Evolutionary conservation across 768 basidiomycete genomes (phyloP).

Genomic region (Tricholoma furcatifolium): DNA sequence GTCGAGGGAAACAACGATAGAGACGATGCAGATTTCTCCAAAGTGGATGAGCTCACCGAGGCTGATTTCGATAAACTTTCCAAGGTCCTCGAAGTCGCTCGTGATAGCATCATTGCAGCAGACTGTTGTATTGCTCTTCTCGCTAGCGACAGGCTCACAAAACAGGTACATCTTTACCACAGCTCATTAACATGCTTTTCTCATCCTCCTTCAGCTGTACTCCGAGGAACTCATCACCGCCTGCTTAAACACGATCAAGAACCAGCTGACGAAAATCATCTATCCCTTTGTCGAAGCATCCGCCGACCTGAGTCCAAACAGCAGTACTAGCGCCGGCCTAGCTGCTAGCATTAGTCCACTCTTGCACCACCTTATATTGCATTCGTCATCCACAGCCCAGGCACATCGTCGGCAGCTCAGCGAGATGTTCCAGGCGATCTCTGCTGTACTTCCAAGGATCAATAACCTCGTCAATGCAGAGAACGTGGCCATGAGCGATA

Average conservation of each 20-base stretch:
- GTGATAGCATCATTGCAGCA: conserved; percentile 77
- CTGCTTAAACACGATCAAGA: conserved; percentile 76
- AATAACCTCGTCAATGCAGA: conserved; percentile 73
- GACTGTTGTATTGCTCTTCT: conserved; percentile 82
- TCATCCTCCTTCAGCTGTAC: conserved; percentile 57
- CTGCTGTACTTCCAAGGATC: conserved; percentile 71
- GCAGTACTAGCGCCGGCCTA: conserved; percentile 22
- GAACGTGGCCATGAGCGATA: conserved; percentile 79
- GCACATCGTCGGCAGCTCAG: conserved; percentile 48
- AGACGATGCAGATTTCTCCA: conserved; percentile 19
- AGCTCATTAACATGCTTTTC: too few relatives aligned
- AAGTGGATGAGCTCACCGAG: conserved; percentile 35
- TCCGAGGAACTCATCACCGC: conserved; percentile 90
- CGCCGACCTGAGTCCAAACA: conserved; percentile 27
- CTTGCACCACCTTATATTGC: conserved; percentile 50
- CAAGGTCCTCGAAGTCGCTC: conserved; percentile 54
- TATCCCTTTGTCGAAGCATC: conserved; percentile 85
- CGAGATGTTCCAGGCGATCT: conserved; percentile 73
- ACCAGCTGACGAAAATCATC: conserved; percentile 73
- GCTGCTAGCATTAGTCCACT: conserved; percentile 42
- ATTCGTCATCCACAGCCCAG: conserved; percentile 32
- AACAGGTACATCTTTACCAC: conserved; percentile 56
- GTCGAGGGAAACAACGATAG: conserved; percentile 32
- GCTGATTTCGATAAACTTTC: conserved; percentile 50
- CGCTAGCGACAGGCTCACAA: conserved; percentile 75